A percentile compares a stretch with the other conserved stretches of the same genome.
Conservation (phyloP, 257 asterid species). For the Parsonsia alboflavescens region DNA sequence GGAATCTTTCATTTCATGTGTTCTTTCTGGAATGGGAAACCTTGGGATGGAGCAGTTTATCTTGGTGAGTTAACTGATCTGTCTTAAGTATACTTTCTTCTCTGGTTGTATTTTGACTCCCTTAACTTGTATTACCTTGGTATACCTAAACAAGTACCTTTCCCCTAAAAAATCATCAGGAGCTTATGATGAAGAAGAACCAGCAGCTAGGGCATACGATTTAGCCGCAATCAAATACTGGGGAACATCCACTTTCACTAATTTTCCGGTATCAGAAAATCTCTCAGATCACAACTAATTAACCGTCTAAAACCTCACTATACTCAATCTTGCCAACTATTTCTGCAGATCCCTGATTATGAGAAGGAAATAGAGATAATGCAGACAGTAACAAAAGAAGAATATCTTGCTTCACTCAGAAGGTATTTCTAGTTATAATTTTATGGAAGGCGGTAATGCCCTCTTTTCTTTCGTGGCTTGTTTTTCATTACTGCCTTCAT, state of each 20-base stretch:
- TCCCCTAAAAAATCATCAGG: conserved; percentile 18
- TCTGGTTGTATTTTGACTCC: neutral
- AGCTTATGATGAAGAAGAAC: conserved; percentile 53
- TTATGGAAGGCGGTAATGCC: neutral
- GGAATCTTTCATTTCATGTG: neutral
- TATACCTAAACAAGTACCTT: neutral
- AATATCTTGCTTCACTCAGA: conserved; percentile 52
- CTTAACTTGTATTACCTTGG: neutral
- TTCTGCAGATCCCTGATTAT: conserved; percentile 34
- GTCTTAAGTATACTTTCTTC: too few species aligned
- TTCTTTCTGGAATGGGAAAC: conserved; percentile 6
- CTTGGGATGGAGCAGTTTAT: conserved; percentile 29
- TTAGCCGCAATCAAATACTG: conserved; percentile 52
- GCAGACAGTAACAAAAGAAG: conserved; percentile 49
- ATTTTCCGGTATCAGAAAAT: conserved; percentile 25
- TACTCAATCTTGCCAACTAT: neutral
- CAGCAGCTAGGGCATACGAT: conserved; percentile 55
- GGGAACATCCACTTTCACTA: conserved; percentile 48
- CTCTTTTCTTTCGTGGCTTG: neutral
- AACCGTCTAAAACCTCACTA: neutral
- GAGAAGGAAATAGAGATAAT: conserved; percentile 41
- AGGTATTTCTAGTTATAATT: conserved; percentile 24
- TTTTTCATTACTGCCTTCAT: neutral
- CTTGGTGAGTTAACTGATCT: conserved; percentile 30
- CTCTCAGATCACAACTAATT: conserved; percentile 11